A percentile compares a stretch with the other conserved stretches of the same genome.
phyloP scores from a whole-genome alignment of 805 yeast species.

The Metschnikowia aberdeeniae region DNA sequence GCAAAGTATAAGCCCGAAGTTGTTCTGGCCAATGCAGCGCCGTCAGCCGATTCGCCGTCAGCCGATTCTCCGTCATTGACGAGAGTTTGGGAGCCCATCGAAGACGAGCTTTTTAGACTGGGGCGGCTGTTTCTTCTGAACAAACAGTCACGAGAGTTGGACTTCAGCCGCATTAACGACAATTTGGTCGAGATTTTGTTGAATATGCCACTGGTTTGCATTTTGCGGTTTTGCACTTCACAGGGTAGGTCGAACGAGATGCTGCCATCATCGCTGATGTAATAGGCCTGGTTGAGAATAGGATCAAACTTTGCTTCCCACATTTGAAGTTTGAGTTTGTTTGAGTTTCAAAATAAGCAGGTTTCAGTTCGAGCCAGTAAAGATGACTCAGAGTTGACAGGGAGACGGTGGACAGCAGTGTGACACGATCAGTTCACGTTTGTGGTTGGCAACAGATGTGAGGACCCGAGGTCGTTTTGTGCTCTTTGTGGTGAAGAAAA shows the following conservation, averaged over 20 bases:
- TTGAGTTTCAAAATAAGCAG: too few relatives aligned
- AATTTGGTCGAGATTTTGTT: slow-evolving; percentile 11
- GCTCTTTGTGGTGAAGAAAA: neutral
- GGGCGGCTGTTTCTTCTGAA: neutral
- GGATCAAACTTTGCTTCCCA: slow-evolving; percentile 17
- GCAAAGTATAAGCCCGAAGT: neutral
- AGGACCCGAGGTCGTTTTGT: neutral
- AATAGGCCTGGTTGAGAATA: slow-evolving; percentile 16
- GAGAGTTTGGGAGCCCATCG: neutral
- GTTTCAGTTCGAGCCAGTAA: too few relatives aligned
- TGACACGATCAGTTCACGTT: too few relatives aligned
- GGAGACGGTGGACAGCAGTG: neutral
- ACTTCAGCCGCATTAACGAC: slow-evolving; percentile 9
- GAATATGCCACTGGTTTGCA: slow-evolving; percentile 6
- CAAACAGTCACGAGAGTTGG: slow-evolving; percentile 2
- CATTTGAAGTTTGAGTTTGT: neutral
- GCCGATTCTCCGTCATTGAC: neutral
- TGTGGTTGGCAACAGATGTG: too few relatives aligned
- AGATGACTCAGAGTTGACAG: neutral
- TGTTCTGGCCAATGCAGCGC: neutral
- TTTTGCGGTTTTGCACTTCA: slow-evolving; percentile 14
- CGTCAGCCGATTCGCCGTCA: neutral
- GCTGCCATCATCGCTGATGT: slow-evolving; percentile 12
- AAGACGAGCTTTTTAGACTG: neutral
- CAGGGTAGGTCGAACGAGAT: slow-evolving; percentile 18